Base-by-base conservation (phyloP, 1,284 basidiomycete genomes). In the Trichosporon sp. region DNA sequence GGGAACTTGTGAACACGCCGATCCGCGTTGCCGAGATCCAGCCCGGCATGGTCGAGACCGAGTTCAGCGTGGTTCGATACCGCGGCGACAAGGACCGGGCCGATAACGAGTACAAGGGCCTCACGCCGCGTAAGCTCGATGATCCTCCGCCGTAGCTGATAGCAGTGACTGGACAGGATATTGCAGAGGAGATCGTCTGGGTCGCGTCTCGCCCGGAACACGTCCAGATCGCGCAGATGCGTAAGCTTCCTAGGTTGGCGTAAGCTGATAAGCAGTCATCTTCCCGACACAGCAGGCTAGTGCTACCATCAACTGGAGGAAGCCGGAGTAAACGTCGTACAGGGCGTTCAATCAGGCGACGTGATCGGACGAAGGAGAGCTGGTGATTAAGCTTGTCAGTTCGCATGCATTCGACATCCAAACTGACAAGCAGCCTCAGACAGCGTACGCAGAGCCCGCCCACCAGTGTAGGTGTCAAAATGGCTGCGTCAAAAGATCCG, bases 101-200 rank as follows among this genome's bases (percentile, higher is more conserved):
- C 2, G 90, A 91, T 79, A 91, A 91, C 76, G 94, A 96, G n/a
- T 98, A 98, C 83, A 87, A 92, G 65, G 94, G 94, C 46, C 80
- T 96, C 54, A 69, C 80, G 68, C 78, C 82, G 90, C 72, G 81
- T 83, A 43, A 75, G 80, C 76, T 65, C 0, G 3, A 37, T n/a
- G 26, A 26, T 26, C 26, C 14, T 10, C 14, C 16, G 11, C n/a
- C 5, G 7, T 6, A 31, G 40, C 68, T 67, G 54, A 67, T 37
- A 4, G 2, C 51, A 71, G 68, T 74, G 2, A 64, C 88, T 2
- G 91, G 91, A 8, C 87, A 90, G 71, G 94, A 96, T 80, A 91
- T 96, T 68, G 96, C 96, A 1, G 96, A 99, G 84, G 94, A 99
- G 84, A 96, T 99, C 78, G 94, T 98, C 11, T 99, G 82, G 82